Evolutionary conservation across 2,329 filamentous ascomycete species (phyloP).

Genomic region (Cercospora sojina): DNA sequence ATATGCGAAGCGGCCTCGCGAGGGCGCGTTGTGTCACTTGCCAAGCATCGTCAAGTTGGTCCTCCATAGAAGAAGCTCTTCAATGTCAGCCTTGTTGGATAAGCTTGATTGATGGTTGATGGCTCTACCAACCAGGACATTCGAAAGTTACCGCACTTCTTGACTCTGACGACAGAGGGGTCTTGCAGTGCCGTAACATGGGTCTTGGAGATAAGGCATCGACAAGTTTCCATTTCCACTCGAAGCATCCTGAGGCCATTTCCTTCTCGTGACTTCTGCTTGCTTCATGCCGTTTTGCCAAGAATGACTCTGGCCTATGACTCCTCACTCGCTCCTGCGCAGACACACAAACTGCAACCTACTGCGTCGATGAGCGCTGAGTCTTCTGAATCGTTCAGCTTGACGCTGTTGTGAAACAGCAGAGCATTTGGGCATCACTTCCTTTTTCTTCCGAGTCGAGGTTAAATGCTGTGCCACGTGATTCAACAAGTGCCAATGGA

Average conservation of each 20-base stretch:
- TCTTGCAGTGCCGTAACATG: not conserved
- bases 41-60: slow-evolving; percentile 1
- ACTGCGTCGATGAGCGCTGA: not conserved
- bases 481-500: not conserved
- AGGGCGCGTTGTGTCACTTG: not conserved
- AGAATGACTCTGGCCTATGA: not conserved
- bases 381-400: not conserved
- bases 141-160: not conserved
- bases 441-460: not conserved
- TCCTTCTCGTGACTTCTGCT: not conserved
- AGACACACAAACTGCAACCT: not conserved
- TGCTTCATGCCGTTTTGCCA: not conserved
- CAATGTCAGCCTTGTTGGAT: not conserved
- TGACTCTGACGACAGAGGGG: not conserved
- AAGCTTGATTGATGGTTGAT: not conserved
- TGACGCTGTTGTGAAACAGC: not conserved
- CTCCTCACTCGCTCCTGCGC: not conserved
- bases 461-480: not conserved
- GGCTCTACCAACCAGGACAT: slow-evolving; percentile 8
- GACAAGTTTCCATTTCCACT: not conserved
- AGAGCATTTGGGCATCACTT: not conserved
- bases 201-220: not conserved
- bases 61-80: slow-evolving; percentile 5
- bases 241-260: not conserved
- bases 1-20: not conserved